Conservation (phyloP, 2,329 filamentous ascomycete species). For the Fusarium aywerte region DNA sequence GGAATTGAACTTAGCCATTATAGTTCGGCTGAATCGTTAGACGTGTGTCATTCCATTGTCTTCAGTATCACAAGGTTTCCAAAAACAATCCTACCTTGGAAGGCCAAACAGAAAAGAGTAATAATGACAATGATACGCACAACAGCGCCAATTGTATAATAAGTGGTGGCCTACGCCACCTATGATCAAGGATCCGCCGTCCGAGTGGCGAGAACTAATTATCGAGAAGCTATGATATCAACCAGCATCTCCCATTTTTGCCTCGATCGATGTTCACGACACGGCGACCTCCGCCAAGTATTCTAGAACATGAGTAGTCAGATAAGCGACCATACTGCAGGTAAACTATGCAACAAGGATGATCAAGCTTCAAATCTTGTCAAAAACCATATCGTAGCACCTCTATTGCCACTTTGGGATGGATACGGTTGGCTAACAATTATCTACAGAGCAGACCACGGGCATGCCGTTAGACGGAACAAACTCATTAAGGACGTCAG, state of each 20-base stretch:
- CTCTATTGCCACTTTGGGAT: constrained; percentile 21
- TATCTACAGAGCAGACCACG: constrained; percentile 1
- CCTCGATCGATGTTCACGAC: neutral
- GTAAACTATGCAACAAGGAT: constrained; percentile 4
- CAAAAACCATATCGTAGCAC: neutral
- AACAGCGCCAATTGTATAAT: no score
- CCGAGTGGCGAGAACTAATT: neutral
- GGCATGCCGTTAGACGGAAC: constrained; percentile 11
- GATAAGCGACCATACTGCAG: neutral
- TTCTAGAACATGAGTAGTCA: neutral
- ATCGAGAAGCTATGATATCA: neutral
- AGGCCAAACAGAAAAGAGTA: no score
- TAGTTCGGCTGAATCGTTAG: no score
- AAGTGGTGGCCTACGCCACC: no score
- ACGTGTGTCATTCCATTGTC: no score
- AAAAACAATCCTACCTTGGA: no score
- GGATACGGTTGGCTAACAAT: constrained; percentile 21
- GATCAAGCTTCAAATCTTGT: neutral
- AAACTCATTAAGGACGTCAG: neutral
- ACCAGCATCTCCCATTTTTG: neutral
- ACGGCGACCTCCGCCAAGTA: neutral
- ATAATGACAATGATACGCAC: no score
- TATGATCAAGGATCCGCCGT: no score
- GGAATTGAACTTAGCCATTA: no score
- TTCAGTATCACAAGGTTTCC: no score